These are phyloP conservation scores for Hypoxylon sp. DNA, from an alignment of 2,329 filamentous ascomycete genomes.

Conservation along the genomic window DNA sequence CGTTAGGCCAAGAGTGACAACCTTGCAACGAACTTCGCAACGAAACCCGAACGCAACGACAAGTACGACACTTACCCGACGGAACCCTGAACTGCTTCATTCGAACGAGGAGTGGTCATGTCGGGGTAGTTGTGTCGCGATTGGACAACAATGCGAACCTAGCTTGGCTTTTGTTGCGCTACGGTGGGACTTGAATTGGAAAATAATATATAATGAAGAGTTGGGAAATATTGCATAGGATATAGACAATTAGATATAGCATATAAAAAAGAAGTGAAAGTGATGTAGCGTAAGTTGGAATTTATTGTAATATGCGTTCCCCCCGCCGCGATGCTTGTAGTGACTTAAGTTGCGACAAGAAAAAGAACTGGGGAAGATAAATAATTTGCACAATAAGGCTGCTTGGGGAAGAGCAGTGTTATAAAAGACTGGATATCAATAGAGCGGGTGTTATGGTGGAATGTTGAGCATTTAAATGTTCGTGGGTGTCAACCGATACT, in stretches of 20 bases:
- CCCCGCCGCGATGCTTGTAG: background rate
- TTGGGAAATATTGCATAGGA: background rate
- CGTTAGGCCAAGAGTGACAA: slow-evolving; percentile 9
- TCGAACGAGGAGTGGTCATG: background rate
- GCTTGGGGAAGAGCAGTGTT: background rate
- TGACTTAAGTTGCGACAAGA: background rate
- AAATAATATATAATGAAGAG: background rate
- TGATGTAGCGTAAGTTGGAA: background rate
- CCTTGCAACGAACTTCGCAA: background rate
- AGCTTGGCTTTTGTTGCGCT: background rate
- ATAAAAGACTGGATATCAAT: background rate
- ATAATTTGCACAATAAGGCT: background rate
- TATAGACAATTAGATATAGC: background rate
- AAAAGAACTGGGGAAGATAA: background rate
- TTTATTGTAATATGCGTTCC: background rate
- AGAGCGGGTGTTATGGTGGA: background rate
- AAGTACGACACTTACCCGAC: slow-evolving; percentile 3
- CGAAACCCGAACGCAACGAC: background rate
- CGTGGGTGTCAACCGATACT: too few relatives aligned
- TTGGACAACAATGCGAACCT: background rate
- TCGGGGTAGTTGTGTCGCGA: background rate
- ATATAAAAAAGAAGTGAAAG: background rate
- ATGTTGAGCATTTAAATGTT: background rate
- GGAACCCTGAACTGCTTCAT: slow-evolving; percentile 12
- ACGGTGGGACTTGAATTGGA: background rate